Conservation (phyloP, 2,329 filamentous ascomycete genomes). For the Aspergillus thermomutatus region DNA sequence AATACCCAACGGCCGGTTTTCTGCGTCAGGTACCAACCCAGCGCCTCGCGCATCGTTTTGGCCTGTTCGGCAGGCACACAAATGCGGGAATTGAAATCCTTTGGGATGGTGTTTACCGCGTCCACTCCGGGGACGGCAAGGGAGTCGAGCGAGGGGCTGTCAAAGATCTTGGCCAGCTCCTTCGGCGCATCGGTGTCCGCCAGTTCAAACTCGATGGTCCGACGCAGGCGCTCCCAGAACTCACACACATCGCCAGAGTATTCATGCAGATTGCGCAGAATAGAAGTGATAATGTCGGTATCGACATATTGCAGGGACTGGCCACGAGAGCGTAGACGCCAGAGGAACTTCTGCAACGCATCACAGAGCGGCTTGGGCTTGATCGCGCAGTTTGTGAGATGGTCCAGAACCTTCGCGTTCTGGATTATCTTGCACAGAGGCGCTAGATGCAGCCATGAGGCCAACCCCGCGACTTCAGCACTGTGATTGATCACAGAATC, state of each 20-base stretch:
- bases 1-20: conserved; percentile 41
- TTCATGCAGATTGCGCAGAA: conserved; percentile 40
- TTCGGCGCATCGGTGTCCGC: conserved; percentile 41
- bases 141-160: conserved; percentile 30
- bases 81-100: conserved; percentile 38
- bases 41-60: conserved; percentile 35
- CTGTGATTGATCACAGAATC: conserved; percentile 45
- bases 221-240: conserved; percentile 53
- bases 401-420: conserved; percentile 45
- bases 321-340: conserved; percentile 46
- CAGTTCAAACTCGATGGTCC: conserved; percentile 52
- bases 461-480: conserved; percentile 53
- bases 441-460: conserved; percentile 57
- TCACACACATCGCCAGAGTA: conserved; percentile 53
- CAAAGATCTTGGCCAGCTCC: conserved; percentile 47
- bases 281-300: conserved; percentile 40
- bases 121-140: conserved; percentile 22
- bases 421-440: conserved; percentile 58
- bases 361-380: conserved; percentile 51
- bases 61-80: conserved; percentile 37
- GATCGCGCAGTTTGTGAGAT: conserved; percentile 42
- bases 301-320: conserved; percentile 39
- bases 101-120: conserved; percentile 32
- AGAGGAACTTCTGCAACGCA: conserved; percentile 52
- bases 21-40: conserved; percentile 29